Evolutionary conservation across 768 basidiomycete species (phyloP).

Genomic region (Russula sp.): DNA sequence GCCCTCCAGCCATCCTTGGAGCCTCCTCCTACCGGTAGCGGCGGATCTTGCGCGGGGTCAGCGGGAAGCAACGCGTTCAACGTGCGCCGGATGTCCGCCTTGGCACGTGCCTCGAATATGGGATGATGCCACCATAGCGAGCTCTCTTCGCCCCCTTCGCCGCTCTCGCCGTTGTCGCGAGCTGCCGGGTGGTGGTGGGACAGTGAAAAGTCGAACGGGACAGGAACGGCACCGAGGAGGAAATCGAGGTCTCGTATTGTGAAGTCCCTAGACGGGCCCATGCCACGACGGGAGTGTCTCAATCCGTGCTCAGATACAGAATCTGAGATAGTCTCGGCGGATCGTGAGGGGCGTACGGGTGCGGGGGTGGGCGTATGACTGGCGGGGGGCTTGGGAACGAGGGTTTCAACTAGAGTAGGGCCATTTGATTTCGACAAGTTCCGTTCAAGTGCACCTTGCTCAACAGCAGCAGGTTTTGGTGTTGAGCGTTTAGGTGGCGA

Average conservation of each 20-base stretch:
- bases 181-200: neutral
- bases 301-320: neutral
- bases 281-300: slow-evolving; percentile 1
- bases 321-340: neutral
- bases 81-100: slow-evolving; percentile 15
- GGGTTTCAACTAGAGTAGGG: neutral
- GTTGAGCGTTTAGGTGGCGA: neutral
- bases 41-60: slow-evolving; percentile 4
- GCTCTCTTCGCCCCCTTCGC: neutral
- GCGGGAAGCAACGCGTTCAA: slow-evolving; percentile 5
- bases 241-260: neutral
- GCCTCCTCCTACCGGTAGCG: neutral
- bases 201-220: slow-evolving; percentile 2
- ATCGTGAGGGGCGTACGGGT: neutral
- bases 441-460: neutral
- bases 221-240: slow-evolving; percentile 4
- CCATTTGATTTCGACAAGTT: neutral
- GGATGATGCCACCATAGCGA: slow-evolving; percentile 13
- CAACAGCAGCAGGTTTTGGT: neutral
- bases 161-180: neutral
- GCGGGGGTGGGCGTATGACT: neutral
- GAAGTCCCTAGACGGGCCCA: neutral
- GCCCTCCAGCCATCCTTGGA: neutral
- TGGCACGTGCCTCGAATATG: slow-evolving; percentile 10
- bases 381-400: no score